Evolutionary conservation across 805 yeast genomes (phyloP), one percentile per base, ranked within the genome.

Genomic region (Wickerhamiella qilinensis): DNA sequence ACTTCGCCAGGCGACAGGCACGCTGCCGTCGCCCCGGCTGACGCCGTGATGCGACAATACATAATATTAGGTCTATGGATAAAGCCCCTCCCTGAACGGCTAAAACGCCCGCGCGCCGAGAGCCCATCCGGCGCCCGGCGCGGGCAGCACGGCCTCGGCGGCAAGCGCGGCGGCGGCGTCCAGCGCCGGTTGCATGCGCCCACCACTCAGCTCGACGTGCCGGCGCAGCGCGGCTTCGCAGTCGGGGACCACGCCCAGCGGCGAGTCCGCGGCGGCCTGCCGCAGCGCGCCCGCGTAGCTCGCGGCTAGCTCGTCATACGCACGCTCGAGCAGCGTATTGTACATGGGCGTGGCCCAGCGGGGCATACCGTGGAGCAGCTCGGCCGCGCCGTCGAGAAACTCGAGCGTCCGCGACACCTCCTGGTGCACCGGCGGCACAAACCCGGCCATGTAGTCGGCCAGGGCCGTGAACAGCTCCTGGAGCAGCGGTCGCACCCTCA

Each of bases 381-480:
- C 57, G 1, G 83, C 70, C 36, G 82, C 69, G 38, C 64, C 67
- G 52, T 75, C 74, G 37, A 83, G 64, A 49, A 79, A 80, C 36
- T 63, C 67, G 35, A 84, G 62, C 2, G 83, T 67, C 35, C 63
- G 63, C 20, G 67, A 54, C 15, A 71, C 58, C 48, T 71, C 71
- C 19, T 62, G 44, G 50, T 77, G 83, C 37, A 70, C 65, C 2
- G 88, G 88, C 17, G 91, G 85, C 43, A 83, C 60, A 48, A 76
- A 77, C 48, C 70, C 72, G 41, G 77, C 62, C 4, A 81, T 75
- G 53, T 77, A 82, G 55, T 83, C 94, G 15, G 80, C 71, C 38
- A 84, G 60, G 18, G 82, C 73, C 44, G 67, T 64, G 43, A 80
- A 67, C 47, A 83, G 81, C 47, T 79, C 91, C 42, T 70, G 69